phyloP scores from a whole-genome alignment of 1,284 basidiomycete genomes.

The Waitea zeae region DNA sequence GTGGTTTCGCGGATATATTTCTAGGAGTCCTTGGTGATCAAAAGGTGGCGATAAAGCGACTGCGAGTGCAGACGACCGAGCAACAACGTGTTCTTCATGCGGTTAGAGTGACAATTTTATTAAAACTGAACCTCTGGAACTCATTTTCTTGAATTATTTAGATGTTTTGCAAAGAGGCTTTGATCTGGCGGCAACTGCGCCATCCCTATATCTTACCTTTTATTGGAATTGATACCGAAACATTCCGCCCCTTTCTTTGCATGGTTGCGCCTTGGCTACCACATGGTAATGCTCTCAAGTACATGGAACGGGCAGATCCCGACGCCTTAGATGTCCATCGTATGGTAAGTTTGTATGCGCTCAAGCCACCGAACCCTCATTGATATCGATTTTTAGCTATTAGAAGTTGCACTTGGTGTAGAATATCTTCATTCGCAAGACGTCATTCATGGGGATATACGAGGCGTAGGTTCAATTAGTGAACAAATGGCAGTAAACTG shows the following conservation, averaged over 20 bases:
- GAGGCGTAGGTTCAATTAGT: constrained; percentile 4
- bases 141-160: not conserved
- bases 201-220: constrained; percentile 1
- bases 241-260: not conserved
- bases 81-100: not conserved
- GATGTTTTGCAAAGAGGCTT: not conserved
- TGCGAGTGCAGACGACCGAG: not conserved
- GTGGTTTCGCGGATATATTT: constrained; percentile 1
- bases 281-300: constrained; percentile 1
- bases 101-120: not conserved
- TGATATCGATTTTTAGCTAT: constrained; percentile 3
- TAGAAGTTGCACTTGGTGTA: constrained; percentile 5
- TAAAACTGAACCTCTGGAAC: not conserved
- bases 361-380: not conserved
- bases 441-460: constrained; percentile 8
- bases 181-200: not conserved
- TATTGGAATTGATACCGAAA: not conserved
- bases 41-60: not conserved
- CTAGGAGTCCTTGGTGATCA: not conserved
- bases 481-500: not conserved
- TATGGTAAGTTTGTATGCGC: not conserved
- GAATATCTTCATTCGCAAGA: constrained; percentile 7
- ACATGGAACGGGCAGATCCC: not conserved
- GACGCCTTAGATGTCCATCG: not conserved
- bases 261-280: constrained; percentile 1